phyloP scores from a whole-genome alignment of 495 filamentous ascomycete genomes.

The Penicillium samsonianum region DNA sequence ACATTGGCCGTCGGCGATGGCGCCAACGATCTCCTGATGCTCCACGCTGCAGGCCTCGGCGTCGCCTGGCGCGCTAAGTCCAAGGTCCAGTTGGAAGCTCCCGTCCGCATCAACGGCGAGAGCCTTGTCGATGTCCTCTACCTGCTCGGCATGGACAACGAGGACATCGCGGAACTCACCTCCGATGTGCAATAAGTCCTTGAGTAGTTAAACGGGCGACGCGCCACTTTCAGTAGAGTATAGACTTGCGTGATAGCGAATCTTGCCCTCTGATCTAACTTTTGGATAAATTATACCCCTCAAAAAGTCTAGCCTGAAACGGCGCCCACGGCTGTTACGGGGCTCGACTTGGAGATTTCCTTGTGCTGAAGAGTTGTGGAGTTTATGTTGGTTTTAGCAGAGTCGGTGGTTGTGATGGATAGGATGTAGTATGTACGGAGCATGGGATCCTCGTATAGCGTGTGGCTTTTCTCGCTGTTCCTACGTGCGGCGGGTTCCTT shows the following conservation, averaged over 20 bases:
- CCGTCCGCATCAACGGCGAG: slow-evolving; percentile 76
- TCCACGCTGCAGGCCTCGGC: slow-evolving; percentile 81
- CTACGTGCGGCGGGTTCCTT: neutral
- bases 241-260: neutral
- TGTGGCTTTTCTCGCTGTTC: neutral
- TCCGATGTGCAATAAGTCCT: slow-evolving; percentile 20
- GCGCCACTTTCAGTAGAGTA: neutral
- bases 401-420: neutral
- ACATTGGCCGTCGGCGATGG: slow-evolving; percentile 89
- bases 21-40: slow-evolving; percentile 94
- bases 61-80: slow-evolving; percentile 95
- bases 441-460: neutral
- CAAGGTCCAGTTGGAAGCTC: slow-evolving; percentile 83
- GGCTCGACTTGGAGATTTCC: neutral
- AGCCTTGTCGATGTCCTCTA: slow-evolving; percentile 81
- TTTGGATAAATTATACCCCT: slow-evolving; percentile 9
- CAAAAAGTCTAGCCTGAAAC: neutral
- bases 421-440: neutral
- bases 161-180: slow-evolving; percentile 59
- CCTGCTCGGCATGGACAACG: slow-evolving; percentile 72
- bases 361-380: neutral
- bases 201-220: neutral
- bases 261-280: neutral
- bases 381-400: slow-evolving; percentile 5
- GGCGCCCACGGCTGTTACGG: neutral